These are phyloP conservation scores for Fusarium verrucosum DNA, from an alignment of 2,329 filamentous ascomycete genomes.

Conservation along the genomic window DNA sequence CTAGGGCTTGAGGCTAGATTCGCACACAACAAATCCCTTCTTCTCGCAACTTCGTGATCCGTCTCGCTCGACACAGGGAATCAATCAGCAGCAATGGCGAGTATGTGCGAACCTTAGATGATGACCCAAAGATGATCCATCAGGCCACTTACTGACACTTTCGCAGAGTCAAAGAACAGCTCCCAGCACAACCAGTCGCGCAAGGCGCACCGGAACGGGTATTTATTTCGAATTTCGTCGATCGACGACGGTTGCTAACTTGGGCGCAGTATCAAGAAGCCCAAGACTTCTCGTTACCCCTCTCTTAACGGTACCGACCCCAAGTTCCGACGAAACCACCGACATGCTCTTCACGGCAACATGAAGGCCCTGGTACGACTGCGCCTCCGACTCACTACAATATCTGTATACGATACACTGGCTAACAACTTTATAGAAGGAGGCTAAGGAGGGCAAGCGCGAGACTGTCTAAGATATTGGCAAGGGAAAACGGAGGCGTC, in stretches of 20 bases:
- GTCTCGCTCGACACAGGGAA: conserved; percentile 43
- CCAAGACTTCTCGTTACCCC: conserved; percentile 98
- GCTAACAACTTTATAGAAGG: conserved; percentile 75
- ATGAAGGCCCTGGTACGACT: conserved; percentile 91
- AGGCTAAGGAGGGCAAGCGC: conserved; percentile 95
- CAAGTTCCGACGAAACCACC: conserved; percentile 99
- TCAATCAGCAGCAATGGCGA: conserved; percentile 54
- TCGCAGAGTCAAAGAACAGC: conserved; percentile 98
- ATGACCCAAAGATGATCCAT: not conserved
- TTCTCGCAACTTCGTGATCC: conserved; percentile 43
- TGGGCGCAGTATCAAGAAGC: conserved; percentile 95
- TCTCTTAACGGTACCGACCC: conserved; percentile 98
- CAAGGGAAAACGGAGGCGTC: conserved; percentile 32
- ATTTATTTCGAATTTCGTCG: conserved; percentile 54
- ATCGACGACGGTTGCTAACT: conserved; percentile 28
- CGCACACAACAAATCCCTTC: conserved; percentile 48
- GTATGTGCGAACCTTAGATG: conserved; percentile 44
- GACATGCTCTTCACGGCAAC: conserved; percentile 99
- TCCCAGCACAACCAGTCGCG: conserved; percentile 98
- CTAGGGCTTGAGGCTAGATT: conserved; percentile 43
- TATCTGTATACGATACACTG: not conserved
- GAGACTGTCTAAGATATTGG: conserved; percentile 73
- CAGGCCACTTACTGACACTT: conserved; percentile 40
- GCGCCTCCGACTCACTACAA: conserved; percentile 11
- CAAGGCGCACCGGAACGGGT: conserved; percentile 99